phyloP scores from a whole-genome alignment of 2,329 filamentous ascomycete genomes.

The Apiospora koreana region DNA sequence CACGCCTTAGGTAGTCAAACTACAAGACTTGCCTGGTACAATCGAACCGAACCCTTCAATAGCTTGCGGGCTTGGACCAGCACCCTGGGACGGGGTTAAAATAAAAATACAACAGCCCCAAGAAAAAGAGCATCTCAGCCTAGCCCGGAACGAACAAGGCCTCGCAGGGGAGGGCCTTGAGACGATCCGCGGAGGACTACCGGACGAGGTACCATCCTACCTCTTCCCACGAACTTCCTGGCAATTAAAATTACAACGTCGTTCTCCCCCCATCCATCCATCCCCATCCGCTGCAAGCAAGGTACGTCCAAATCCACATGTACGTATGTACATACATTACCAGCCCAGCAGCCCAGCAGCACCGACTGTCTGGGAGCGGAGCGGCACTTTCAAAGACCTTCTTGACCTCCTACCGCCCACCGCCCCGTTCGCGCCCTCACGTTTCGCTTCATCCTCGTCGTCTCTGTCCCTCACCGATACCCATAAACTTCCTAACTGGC shows the following conservation, averaged over 20 bases:
- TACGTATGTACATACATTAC: neutral
- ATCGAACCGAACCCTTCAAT: neutral
- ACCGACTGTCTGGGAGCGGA: conserved; percentile 12
- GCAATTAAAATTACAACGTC: conserved; percentile 24
- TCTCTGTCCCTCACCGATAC: conserved; percentile 4
- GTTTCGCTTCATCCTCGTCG: conserved; percentile 5
- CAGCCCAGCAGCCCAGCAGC: neutral
- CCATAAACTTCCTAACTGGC: neutral
- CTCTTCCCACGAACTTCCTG: conserved; percentile 11
- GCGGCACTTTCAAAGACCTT: conserved; percentile 6
- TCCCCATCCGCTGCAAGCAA: conserved; percentile 9
- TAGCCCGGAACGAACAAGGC: conserved; percentile 1
- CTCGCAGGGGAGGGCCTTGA: conserved; percentile 12
- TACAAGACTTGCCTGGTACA: neutral
- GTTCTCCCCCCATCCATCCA: conserved; percentile 13
- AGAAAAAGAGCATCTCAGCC: neutral
- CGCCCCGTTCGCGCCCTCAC: conserved; percentile 7
- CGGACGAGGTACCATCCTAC: conserved; percentile 15
- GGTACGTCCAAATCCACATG: conserved; percentile 12
- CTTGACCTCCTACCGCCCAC: neutral
- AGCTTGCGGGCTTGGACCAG: neutral
- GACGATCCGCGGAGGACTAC: conserved; percentile 14
- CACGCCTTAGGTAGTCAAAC: neutral
- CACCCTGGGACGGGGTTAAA: conserved; percentile 3
- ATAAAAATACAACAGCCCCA: neutral